Evolutionary conservation across 352 stramenopile species (phyloP).

Genomic region (Globisporangium spinosum): DNA sequence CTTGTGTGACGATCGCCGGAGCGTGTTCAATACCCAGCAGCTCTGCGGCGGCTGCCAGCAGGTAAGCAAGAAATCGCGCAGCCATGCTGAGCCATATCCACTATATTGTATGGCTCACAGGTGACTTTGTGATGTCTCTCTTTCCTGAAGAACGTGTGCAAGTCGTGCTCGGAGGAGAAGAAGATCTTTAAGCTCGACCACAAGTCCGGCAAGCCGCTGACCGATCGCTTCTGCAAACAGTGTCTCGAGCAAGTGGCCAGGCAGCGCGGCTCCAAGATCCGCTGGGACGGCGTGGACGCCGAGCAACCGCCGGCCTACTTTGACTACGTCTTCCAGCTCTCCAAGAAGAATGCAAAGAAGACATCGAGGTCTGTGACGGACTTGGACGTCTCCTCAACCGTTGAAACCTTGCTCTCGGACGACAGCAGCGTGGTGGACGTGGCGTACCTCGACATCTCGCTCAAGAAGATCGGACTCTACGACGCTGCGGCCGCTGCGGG

Average conservation of each 20-base stretch:
- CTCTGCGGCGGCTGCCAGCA: conserved; percentile 29
- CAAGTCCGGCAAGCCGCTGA: conserved; percentile 30
- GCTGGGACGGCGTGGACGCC: conserved; percentile 11
- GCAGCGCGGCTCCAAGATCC: conserved; percentile 13
- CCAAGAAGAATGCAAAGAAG: not conserved
- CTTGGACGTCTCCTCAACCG: not conserved
- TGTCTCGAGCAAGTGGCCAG: conserved; percentile 29
- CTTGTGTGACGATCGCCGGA: conserved; percentile 1
- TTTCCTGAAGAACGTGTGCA: conserved; percentile 35
- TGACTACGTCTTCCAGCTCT: conserved; percentile 9
- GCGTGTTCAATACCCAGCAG: not conserved
- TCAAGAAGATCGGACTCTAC: not conserved
- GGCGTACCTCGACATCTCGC: not conserved
- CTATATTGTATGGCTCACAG: not conserved
- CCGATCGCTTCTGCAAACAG: conserved; percentile 41
- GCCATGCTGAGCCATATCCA: no score
- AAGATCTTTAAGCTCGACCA: conserved; percentile 43
- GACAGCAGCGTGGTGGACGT: conserved; percentile 18
- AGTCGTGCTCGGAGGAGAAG: conserved; percentile 41
- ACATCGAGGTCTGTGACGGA: not conserved
- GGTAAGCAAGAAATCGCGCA: conserved; percentile 9
- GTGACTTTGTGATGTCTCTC: not conserved
- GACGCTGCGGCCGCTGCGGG: not conserved
- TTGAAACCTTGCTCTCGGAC: conserved; percentile 5
- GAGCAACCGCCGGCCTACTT: conserved; percentile 23